phyloP scores from a whole-genome alignment of 1,139 yeast species.

The Hyphopichia fennica region DNA sequence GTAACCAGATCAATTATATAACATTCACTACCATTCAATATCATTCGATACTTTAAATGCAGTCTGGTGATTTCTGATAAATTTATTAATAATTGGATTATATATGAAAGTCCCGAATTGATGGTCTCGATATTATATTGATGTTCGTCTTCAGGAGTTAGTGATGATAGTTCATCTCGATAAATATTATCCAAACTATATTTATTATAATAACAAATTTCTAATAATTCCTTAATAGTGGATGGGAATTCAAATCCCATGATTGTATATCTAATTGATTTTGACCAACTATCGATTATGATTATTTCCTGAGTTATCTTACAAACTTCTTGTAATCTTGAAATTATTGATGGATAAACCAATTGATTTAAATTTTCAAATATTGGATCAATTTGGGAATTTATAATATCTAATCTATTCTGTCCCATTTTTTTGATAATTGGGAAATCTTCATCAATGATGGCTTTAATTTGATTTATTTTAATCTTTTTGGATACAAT shows the following conservation, averaged over 20 bases:
- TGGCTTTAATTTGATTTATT: constrained; percentile 20
- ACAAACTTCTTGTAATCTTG: constrained; percentile 17
- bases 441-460: constrained; percentile 18
- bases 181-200: constrained; percentile 11
- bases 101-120: constrained; percentile 35
- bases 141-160: constrained; percentile 6
- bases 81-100: constrained; percentile 24
- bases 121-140: constrained; percentile 19
- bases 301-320: constrained; percentile 23
- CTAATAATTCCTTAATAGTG: constrained; percentile 28
- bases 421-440: constrained; percentile 15
- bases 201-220: constrained; percentile 29
- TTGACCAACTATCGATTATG: constrained; percentile 25
- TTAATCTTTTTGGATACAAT: constrained; percentile 26
- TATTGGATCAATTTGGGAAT: constrained; percentile 30
- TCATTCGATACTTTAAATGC: constrained; percentile 29
- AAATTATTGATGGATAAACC: constrained; percentile 23
- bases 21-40: constrained; percentile 21
- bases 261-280: constrained; percentile 28
- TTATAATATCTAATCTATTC: constrained; percentile 27
- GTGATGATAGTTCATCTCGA: constrained; percentile 5
- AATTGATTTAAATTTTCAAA: constrained; percentile 19
- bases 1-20: constrained; percentile 26
- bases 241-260: constrained; percentile 40
- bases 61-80: constrained; percentile 28